phyloP scores from a whole-genome alignment of 306 rosid genomes.

The Lithocarpus polystachyus region DNA sequence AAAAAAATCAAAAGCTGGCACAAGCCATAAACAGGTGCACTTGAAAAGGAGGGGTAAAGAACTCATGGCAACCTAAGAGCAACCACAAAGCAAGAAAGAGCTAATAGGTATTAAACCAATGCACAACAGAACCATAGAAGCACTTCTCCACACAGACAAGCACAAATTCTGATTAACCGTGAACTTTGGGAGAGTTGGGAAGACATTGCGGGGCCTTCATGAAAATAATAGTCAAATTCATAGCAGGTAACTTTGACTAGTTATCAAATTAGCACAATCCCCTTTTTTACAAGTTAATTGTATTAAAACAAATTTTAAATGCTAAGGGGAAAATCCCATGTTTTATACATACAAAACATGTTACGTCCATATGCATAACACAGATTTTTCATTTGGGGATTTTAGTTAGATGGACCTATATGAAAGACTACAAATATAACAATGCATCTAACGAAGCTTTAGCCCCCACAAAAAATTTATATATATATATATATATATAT shows the following conservation, averaged over 20 bases:
- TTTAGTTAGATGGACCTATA: not conserved
- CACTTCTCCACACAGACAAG: not conserved
- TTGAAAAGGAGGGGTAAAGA: constrained; percentile 5
- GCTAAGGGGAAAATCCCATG: not conserved
- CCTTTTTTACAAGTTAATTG: too few relatives aligned
- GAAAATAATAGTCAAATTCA: not conserved
- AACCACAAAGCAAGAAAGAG: not conserved
- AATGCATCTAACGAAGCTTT: not conserved
- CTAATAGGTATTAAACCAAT: not conserved
- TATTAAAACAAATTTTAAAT: too few relatives aligned
- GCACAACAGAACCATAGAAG: not conserved
- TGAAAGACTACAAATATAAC: not conserved
- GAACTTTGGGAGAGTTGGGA: not conserved
- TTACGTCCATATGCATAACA: not conserved
- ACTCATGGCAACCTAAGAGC: not conserved
- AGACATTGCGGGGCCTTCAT: not conserved
- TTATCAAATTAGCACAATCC: not conserved
- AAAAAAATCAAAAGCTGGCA: not conserved
- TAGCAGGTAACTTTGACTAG: not conserved
- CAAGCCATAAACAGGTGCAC: not conserved
- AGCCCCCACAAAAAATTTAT: too few relatives aligned
- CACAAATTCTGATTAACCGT: not conserved
- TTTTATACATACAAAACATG: not conserved
- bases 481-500: not conserved
- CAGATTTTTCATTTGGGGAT: not conserved